Evolutionary conservation across 345 rosid genomes (phyloP), one percentile per base, ranked within the genome.

Genomic region (Aquilaria malaccensis): DNA sequence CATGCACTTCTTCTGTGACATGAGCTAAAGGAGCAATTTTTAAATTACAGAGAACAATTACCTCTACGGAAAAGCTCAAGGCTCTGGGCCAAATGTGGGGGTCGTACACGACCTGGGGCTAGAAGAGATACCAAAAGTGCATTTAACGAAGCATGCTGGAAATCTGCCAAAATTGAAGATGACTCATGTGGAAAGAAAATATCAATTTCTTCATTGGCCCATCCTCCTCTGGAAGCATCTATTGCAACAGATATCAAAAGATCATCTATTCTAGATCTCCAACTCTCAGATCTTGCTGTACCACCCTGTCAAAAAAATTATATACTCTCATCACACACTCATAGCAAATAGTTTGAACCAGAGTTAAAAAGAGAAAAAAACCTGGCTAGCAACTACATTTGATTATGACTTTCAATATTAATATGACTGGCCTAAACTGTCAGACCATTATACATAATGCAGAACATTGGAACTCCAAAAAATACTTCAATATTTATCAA

Each of bases 41-140:
- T 37, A 13, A 43, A 0, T 9, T 41, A 45, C 48, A 50, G 52
- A 49, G n/a, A 37, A 59, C 55, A 13, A 46, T 70, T 82, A 89
- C 97, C 99, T 80, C 66, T 81, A 30, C 69, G 81, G 61, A 88
- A 94, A 74, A 90, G 89, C 77, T 88, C 85, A 67, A 86, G 83
- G 53, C 83, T 80, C 67, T 63, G 75, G 64, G 91, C 81, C 58
- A 94, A 74, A 77, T 74, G 76, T 48, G 77, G 72, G 33, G 96
- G 85, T 2, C 89, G 89, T 50, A 51, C 53, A 61, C 69, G 70
- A 69, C 84, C 69, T 47, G 85, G 92, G 54, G 97, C 84, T 67
- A 90, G 83, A 9, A 91, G 82, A 64, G 96, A 88, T 54, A 86
- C 83, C 74, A 78, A 72, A 61, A 94, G 83, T 43, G 95, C 91